Base-by-base conservation (phyloP, 306 rosid species). In the Lupinus albus region DNA sequence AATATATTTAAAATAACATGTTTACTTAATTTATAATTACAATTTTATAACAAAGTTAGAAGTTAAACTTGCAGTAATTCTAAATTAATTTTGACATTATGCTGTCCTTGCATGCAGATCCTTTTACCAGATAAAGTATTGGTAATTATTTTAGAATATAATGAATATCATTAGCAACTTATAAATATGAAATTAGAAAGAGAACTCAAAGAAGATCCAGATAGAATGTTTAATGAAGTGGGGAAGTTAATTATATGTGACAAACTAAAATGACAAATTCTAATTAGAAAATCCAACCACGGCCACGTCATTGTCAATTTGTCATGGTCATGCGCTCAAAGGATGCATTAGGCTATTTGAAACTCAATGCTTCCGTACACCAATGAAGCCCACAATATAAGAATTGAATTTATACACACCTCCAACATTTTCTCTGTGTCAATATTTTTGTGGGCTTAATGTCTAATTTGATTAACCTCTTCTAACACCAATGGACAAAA, bases 271-370 rank as follows among this genome's bases (percentile, higher is more conserved):
- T 76, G 72, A 53, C 76, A 76, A 62, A 76, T 45, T 62, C 47
- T 63, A 44, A 50, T 58, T 73, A 17, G 21, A 39, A 80, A 75
- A 80, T 65, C 33, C 66, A 70, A 64, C 16, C 9, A 25, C 30
- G 4, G 30, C 20, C 25, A 55, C 2, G 4, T 41, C 69, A 65
- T 59, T 74, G 63, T 68, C 64, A 41, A 74, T 59, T 59, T 74
- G 63, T 68, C 64, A 41, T 42, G 61, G 44, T 11, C 58, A 70
- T 44, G 67, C 42, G 80, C 56, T 75, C 21, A 64, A 57, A 74
- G 44, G 70, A 25, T 25, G 30, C n/a, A n/a, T n/a, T n/a, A 4
- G 30, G 4, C 30, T 25, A 25, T 25, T 25, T 25, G 30, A 25
- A 25, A 2, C 30, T 25, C 30, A 25, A 25, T 25, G 4, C 30